phyloP scores from a whole-genome alignment of 805 yeast genomes.

The Pichia insulana region DNA sequence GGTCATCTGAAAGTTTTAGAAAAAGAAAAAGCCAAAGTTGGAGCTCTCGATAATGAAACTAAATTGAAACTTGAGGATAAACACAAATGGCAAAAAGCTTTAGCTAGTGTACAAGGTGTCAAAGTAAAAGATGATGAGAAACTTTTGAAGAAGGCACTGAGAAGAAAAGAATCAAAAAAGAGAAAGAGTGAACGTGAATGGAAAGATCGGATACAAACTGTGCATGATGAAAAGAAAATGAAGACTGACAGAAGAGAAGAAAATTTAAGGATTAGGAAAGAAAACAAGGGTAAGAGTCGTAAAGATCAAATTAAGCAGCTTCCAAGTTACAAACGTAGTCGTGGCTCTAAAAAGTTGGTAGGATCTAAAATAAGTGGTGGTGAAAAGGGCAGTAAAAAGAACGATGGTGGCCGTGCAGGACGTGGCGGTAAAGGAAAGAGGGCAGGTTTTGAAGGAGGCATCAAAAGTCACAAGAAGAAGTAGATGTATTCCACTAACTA shows the following conservation, averaged over 20 bases:
- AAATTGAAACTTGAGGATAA: constrained; percentile 58
- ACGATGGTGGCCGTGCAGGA: not conserved
- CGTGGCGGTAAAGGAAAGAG: constrained; percentile 6
- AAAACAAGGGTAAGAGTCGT: constrained; percentile 72
- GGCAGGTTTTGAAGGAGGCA: constrained; percentile 86
- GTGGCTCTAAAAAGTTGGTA: constrained; percentile 18
- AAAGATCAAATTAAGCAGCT: constrained; percentile 63
- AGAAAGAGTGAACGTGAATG: constrained; percentile 84
- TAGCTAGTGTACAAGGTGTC: constrained; percentile 81
- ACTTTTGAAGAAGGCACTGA: constrained; percentile 75
- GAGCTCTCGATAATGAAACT: constrained; percentile 49
- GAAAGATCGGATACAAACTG: constrained; percentile 80
- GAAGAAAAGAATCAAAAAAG: constrained; percentile 74
- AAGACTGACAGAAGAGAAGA: constrained; percentile 86
- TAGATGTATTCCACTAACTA: too few relatives aligned
- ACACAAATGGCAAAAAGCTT: constrained; percentile 75
- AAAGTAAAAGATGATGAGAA: constrained; percentile 87
- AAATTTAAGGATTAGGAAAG: constrained; percentile 76
- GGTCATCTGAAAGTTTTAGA: constrained; percentile 76
- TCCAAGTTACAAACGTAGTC: constrained; percentile 50
- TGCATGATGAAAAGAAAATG: constrained; percentile 63
- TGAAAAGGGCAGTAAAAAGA: not conserved
- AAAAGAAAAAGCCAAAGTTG: constrained; percentile 57
- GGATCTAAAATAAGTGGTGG: not conserved
- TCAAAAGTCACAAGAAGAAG: constrained; percentile 17